These are phyloP conservation scores for Mortierella sp. DNA, from an alignment of 371 early-diverging fungal genomes.

Conservation along the genomic window DNA sequence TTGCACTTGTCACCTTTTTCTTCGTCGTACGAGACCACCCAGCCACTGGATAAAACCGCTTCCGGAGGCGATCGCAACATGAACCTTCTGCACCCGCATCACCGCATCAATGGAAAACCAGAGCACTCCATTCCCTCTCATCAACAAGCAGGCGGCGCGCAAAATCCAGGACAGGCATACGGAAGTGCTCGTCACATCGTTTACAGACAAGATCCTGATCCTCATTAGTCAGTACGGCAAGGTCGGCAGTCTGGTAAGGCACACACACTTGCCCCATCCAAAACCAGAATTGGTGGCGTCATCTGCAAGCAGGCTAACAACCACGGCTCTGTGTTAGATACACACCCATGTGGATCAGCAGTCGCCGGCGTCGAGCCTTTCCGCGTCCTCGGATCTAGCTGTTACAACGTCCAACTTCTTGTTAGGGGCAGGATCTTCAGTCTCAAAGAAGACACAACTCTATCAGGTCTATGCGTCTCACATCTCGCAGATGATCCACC, in stretches of 20 bases:
- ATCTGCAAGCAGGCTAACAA: too few species aligned
- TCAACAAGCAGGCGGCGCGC: conserved; percentile 66
- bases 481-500: conserved; percentile 68
- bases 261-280: neutral
- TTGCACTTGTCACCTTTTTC: too few species aligned
- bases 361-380: conserved; percentile 40
- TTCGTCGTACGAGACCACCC: too few species aligned
- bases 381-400: conserved; percentile 57
- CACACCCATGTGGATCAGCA: conserved; percentile 59
- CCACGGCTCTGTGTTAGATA: conserved; percentile 43
- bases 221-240: conserved; percentile 72
- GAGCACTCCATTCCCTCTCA: conserved; percentile 59
- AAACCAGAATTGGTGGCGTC: too few species aligned
- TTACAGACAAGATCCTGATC: conserved; percentile 72
- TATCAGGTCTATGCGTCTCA: conserved; percentile 75
- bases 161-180: conserved; percentile 67
- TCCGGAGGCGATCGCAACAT: neutral
- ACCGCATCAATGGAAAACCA: conserved; percentile 7
- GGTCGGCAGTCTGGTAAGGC: conserved; percentile 68
- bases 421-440: conserved; percentile 59
- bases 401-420: conserved; percentile 64
- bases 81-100: neutral
- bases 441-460: conserved; percentile 64
- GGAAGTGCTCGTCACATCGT: conserved; percentile 70
- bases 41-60: too few species aligned